phyloP scores from a whole-genome alignment of 768 basidiomycete species.

The Scleroderma citrinum region DNA sequence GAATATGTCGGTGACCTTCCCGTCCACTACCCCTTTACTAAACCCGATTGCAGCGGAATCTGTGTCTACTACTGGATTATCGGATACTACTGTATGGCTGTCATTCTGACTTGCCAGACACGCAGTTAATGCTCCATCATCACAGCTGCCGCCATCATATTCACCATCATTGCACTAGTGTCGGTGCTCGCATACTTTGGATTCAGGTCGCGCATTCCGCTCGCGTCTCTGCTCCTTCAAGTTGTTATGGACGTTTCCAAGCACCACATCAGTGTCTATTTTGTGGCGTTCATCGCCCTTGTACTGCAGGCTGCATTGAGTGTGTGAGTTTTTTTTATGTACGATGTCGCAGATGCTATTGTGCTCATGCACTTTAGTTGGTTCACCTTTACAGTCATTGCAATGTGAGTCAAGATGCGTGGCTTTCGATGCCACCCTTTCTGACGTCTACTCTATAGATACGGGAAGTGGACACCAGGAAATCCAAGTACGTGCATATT shows the following conservation, averaged over 20 bases:
- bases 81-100: conserved; percentile 57
- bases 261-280: conserved; percentile 74
- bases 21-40: neutral
- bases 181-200: conserved; percentile 74
- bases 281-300: conserved; percentile 69
- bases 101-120: conserved; percentile 7
- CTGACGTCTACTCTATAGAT: conserved; percentile 20
- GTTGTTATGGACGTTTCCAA: conserved; percentile 82
- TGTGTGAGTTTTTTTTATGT: conserved; percentile 40
- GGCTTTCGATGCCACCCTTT: neutral
- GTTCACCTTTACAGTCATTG: conserved; percentile 74
- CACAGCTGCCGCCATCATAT: conserved; percentile 76
- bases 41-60: conserved; percentile 44
- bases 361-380: conserved; percentile 39
- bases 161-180: conserved; percentile 72
- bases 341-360: neutral
- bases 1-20: conserved; percentile 49
- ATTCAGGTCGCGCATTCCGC: conserved; percentile 65
- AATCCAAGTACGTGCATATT: conserved; percentile 46
- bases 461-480: conserved; percentile 73
- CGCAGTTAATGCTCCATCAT: neutral
- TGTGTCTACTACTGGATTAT: conserved; percentile 73
- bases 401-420: conserved; percentile 42
- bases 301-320: conserved; percentile 64
- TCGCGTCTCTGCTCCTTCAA: conserved; percentile 73